Evolutionary conservation across 805 yeast species (phyloP).

Genomic region (Starmerella roubikii): DNA sequence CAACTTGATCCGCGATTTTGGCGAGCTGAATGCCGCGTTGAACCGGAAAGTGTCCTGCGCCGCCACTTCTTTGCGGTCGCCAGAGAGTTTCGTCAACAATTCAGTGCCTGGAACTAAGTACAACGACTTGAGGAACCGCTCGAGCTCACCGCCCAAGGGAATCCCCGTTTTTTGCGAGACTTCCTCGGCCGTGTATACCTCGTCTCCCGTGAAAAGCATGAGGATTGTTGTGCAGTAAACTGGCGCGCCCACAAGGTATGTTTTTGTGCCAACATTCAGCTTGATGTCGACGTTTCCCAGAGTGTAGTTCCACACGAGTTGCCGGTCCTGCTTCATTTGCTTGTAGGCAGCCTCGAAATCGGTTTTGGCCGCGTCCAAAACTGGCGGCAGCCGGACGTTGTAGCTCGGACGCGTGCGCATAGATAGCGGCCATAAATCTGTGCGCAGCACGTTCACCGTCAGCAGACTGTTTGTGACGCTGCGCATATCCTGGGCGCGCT

Average conservation of each 20-base stretch:
- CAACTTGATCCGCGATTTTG: conserved; percentile 42
- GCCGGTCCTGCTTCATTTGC: conserved; percentile 25
- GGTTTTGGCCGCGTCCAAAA: conserved; percentile 31
- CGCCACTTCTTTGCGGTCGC: conserved; percentile 4
- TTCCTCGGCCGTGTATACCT: conserved; percentile 42
- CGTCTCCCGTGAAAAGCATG: conserved; percentile 51
- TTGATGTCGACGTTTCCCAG: conserved; percentile 73
- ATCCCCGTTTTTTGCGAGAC: conserved; percentile 55
- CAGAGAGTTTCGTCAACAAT: conserved; percentile 31
- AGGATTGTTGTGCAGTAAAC: conserved; percentile 69
- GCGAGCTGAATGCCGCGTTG: conserved; percentile 33
- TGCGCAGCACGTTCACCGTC: conserved; percentile 49
- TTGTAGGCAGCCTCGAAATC: conserved; percentile 41
- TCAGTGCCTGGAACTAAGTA: conserved; percentile 73
- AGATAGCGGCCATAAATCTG: conserved; percentile 59
- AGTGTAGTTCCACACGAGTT: conserved; percentile 64
- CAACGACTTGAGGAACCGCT: conserved; percentile 67
- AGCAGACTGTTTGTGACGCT: not conserved
- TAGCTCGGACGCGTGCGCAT: conserved; percentile 8
- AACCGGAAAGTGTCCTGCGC: conserved; percentile 52
- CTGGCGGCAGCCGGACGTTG: conserved; percentile 28
- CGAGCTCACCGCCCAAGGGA: conserved; percentile 51
- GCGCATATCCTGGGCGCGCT: too few species aligned
- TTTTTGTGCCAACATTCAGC: conserved; percentile 50
- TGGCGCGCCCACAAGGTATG: conserved; percentile 70